Evolutionary conservation across 768 basidiomycete species (phyloP), one percentile per base, ranked within the genome.

Genomic region (Boletus rufocinnamomeus): DNA sequence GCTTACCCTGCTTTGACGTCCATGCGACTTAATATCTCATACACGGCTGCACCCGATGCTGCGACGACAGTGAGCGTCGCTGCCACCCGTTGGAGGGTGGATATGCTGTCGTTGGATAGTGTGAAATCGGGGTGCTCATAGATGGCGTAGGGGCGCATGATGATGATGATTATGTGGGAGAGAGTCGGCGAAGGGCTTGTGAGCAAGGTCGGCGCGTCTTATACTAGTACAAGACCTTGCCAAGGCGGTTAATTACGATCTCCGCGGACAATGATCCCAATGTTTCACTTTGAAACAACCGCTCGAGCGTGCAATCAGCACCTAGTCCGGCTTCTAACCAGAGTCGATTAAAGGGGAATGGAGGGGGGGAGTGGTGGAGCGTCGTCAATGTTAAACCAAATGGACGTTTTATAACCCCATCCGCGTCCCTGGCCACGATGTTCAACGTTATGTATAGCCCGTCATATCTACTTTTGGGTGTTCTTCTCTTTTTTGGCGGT

Each of bases 91-190:
- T 57, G 71, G 1, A 74, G 56, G 2, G 65, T 66, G 32, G 59
- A 47, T 50, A 67, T 45, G 23, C 65, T 63, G 14, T 70, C 71
- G 23, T 55, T 19, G 10, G 71, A 72, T 25, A 74, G 51, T 0
- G 72, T 62, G 45, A 72, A 72, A 2, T 74, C 72, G 38, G 71
- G 71, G 60, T 74, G 72, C 38, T 72, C 71, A 50, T 72, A 72
- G 59, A 69, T 70, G 62, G 68, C 62, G 60, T 73, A 73, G 47
- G 72, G 65, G 21, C 72, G 72, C 72, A 73, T 73, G 63, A 32
- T 37, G 61, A 40, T 4, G 56, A 32, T 25, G 34, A 16, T 41
- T 37, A 32, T 52, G 25, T 2, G 17, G 25, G 23, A 5, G 27
- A 35, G 46, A 28, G 8, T 10, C 28, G 34, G 19, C 21, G 52